These are phyloP conservation scores for Fusarium chaquense DNA, from an alignment of 2,329 filamentous ascomycete species.

Conservation along the genomic window DNA sequence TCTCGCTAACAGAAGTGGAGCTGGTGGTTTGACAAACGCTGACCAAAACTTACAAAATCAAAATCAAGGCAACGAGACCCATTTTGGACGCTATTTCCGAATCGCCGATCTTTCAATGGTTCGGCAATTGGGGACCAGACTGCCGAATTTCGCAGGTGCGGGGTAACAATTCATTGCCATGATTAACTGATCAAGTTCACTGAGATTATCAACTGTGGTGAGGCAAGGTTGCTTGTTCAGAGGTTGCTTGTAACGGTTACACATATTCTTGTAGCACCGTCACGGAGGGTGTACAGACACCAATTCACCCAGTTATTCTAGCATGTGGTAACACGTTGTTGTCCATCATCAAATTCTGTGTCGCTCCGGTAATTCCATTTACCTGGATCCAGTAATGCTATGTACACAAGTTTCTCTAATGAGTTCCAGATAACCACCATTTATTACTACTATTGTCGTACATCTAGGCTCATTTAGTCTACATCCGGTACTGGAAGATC, in stretches of 20 bases:
- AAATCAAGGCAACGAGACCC: background rate
- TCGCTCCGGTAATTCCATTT: rapidly evolving
- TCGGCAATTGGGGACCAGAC: slow-evolving; percentile 3
- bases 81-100: slow-evolving; percentile 5
- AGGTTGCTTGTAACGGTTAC: background rate
- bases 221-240: background rate
- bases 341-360: background rate
- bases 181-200: background rate
- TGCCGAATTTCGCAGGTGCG: background rate
- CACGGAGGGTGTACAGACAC: rapidly evolving
- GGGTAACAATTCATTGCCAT: background rate
- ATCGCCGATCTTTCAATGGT: slow-evolving; percentile 1
- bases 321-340: background rate
- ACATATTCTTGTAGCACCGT: background rate
- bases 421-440: background rate
- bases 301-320: background rate
- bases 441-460: background rate
- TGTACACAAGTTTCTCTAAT: background rate
- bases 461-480: background rate
- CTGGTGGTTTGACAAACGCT: background rate
- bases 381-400: background rate
- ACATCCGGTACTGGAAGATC: slow-evolving; percentile 23
- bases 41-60: slow-evolving; percentile 8
- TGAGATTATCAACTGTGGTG: background rate
- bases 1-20: background rate